Conservation (phyloP, 2,329 filamentous ascomycete genomes). For the Sporothrix inflata region DNA sequence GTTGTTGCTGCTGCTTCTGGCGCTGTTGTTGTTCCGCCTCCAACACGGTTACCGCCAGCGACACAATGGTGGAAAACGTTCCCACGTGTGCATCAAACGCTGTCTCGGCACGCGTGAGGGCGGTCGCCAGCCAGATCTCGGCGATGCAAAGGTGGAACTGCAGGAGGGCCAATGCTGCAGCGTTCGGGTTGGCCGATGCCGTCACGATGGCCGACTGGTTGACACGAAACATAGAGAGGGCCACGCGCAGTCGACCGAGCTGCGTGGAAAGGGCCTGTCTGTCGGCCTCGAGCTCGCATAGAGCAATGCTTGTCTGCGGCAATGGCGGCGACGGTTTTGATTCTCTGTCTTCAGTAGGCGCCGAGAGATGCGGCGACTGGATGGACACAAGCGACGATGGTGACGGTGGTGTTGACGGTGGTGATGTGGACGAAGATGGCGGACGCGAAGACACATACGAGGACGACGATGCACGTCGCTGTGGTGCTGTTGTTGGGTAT, state of each 20-base stretch:
- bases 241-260: neutral
- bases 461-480: neutral
- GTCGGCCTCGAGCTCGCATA: neutral
- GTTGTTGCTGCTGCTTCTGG: neutral
- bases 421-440: neutral
- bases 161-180: neutral
- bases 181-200: neutral
- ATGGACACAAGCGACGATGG: neutral
- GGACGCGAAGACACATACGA: neutral
- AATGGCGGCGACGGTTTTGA: neutral
- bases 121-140: slow-evolving; percentile 42
- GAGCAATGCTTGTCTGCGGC: neutral
- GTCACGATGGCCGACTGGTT: neutral
- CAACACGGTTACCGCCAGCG: neutral
- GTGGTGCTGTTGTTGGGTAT: neutral
- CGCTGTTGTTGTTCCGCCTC: neutral
- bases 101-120: slow-evolving; percentile 35
- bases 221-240: neutral
- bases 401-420: neutral
- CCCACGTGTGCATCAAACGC: neutral
- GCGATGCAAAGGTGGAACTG: slow-evolving; percentile 40
- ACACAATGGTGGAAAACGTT: neutral
- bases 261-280: neutral
- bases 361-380: neutral
- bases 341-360: neutral